Conservation (phyloP, 768 basidiomycete genomes). For the Epithele typhae region DNA sequence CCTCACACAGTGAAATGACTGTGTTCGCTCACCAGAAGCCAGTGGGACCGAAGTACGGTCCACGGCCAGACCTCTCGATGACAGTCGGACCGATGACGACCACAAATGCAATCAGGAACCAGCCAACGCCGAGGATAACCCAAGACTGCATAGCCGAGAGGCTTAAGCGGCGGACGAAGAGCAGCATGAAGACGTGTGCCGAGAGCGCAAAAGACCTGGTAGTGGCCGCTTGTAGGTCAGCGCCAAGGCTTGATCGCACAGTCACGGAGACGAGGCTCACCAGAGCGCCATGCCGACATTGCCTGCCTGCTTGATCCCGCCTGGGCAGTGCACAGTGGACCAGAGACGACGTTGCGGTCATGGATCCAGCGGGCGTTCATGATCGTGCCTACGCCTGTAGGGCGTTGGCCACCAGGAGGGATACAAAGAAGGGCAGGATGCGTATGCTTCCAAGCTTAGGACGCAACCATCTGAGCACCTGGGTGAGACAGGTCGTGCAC, state of each 20-base stretch:
- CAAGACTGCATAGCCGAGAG: slow-evolving; percentile 17
- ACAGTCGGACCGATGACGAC: slow-evolving; percentile 35
- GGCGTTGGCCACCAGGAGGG: slow-evolving; percentile 28
- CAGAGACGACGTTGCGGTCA: slow-evolving; percentile 21
- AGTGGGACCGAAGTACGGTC: slow-evolving; percentile 42
- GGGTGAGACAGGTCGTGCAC: not conserved
- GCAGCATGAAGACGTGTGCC: slow-evolving; percentile 31
- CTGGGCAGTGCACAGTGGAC: slow-evolving; percentile 26
- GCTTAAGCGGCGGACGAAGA: slow-evolving; percentile 33
- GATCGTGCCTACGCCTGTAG: slow-evolving; percentile 30
- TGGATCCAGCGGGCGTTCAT: slow-evolving; percentile 28
- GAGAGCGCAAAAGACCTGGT: slow-evolving; percentile 30
- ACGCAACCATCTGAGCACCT: slow-evolving; percentile 17
- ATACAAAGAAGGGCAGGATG: slow-evolving; percentile 26
- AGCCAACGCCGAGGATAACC: slow-evolving; percentile 29
- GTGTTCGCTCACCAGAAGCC: slow-evolving; percentile 33
- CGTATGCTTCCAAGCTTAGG: slow-evolving; percentile 20
- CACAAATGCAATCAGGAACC: slow-evolving; percentile 31
- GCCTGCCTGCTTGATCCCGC: slow-evolving; percentile 37
- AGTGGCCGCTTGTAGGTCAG: slow-evolving; percentile 5
- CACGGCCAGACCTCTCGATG: slow-evolving; percentile 29
- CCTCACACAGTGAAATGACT: too few relatives aligned
- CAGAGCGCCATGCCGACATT: slow-evolving; percentile 41
- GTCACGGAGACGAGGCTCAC: slow-evolving; percentile 16
- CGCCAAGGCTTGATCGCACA: not conserved